A percentile compares a stretch with the other conserved stretches of the same genome.
Evolutionary conservation across 2,329 filamentous ascomycete genomes (phyloP).

Genomic region (Colletotrichum sojae): DNA sequence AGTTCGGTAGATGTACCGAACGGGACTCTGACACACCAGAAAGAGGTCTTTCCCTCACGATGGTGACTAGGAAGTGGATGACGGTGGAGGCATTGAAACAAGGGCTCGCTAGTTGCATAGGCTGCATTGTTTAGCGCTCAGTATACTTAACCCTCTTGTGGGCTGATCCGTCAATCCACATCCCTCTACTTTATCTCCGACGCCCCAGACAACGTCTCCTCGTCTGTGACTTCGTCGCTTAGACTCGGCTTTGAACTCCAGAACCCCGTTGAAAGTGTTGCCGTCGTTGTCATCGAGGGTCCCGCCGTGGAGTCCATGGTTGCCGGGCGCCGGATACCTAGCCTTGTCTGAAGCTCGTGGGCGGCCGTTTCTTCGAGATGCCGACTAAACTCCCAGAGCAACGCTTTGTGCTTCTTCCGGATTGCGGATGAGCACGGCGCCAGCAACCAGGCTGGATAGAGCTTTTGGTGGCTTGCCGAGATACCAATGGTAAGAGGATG

Average conservation of each 20-base stretch:
- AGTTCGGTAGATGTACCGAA: too few relatives aligned
- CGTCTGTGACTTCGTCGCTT: too few relatives aligned
- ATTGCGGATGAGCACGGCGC: conserved; percentile 32
- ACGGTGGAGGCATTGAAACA: too few relatives aligned
- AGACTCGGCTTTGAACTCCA: neutral
- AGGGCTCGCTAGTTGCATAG: too few relatives aligned
- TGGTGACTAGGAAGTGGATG: too few relatives aligned
- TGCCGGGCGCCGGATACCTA: conserved; percentile 38
- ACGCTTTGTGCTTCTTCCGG: conserved; percentile 33
- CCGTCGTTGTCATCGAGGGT: conserved; percentile 37
- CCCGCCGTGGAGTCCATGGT: conserved; percentile 43
- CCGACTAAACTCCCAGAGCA: conserved; percentile 40
- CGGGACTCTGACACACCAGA: too few relatives aligned
- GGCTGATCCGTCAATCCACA: too few relatives aligned
- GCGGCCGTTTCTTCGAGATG: conserved; percentile 36
- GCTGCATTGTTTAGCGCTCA: too few relatives aligned
- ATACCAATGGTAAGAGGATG: conserved; percentile 45
- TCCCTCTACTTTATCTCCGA: too few relatives aligned
- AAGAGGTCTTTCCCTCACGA: too few relatives aligned
- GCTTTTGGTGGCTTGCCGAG: conserved; percentile 50
- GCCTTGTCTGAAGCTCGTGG: conserved; percentile 41
- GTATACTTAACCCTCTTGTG: too few relatives aligned
- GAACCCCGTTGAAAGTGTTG: neutral
- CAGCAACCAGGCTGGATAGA: conserved; percentile 52
- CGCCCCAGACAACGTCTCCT: too few relatives aligned